Percentiles rank a stretch among this genome's conserved stretches.
Evolutionary conservation across 2,329 filamentous ascomycete species (phyloP).

Genomic region (Sporothrix curviconia): DNA sequence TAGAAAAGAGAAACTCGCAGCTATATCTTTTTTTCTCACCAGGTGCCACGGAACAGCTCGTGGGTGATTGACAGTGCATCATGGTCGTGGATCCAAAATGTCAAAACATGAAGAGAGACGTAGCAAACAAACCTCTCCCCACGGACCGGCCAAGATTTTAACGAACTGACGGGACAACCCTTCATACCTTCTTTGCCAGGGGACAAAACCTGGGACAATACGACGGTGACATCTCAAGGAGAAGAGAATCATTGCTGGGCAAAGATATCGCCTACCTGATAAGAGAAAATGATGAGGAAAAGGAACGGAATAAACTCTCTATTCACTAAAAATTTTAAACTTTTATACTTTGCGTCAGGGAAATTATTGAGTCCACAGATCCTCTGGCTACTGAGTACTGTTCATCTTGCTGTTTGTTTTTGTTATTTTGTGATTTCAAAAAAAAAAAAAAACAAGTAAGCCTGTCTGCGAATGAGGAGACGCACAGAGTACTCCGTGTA

Average conservation of each 20-base stretch:
- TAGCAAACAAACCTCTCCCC: background rate
- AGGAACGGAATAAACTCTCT: background rate
- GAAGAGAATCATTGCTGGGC: too few species aligned
- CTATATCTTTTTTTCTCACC: background rate
- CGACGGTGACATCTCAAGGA: conserved; percentile 5
- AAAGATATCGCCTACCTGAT: too few species aligned
- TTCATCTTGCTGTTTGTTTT: background rate
- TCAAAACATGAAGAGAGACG: background rate
- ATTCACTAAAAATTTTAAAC: too few species aligned
- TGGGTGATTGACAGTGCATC: conserved; percentile 8
- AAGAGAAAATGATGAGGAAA: background rate
- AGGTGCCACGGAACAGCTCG: background rate
- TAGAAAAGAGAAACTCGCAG: background rate
- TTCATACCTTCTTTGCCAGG: too few species aligned
- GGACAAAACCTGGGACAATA: conserved; percentile 6
- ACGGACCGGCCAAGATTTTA: too few species aligned
- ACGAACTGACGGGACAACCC: too few species aligned
- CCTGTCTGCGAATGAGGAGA: background rate
- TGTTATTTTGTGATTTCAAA: background rate
- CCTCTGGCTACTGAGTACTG: too few species aligned
- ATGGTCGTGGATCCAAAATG: background rate
- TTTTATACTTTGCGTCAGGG: background rate
- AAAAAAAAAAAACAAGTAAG: background rate
- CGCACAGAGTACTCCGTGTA: background rate
- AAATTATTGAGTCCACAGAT: background rate